Evolutionary conservation across 2,329 filamentous ascomycete species (phyloP).

Genomic region (Pestalotiopsis sp.): DNA sequence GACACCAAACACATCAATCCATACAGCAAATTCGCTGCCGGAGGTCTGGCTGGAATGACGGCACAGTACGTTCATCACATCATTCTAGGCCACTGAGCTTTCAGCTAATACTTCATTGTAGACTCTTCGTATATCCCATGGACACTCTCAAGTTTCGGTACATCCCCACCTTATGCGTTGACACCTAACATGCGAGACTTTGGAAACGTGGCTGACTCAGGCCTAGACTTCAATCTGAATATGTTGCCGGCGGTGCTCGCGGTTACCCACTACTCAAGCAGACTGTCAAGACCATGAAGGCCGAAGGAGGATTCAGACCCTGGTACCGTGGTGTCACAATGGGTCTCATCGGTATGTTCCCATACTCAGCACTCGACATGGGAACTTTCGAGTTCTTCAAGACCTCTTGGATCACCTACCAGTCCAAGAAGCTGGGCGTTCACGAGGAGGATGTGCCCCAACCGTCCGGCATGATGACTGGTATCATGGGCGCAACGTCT

Average conservation of each 20-base stretch:
- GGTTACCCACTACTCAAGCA: conserved; percentile 82
- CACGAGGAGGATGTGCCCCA: conserved; percentile 78
- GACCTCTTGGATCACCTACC: conserved; percentile 67
- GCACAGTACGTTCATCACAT: conserved; percentile 67
- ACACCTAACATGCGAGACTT: neutral
- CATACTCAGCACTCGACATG: conserved; percentile 95
- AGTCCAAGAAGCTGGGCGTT: conserved; percentile 68
- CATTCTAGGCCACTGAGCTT: conserved; percentile 1
- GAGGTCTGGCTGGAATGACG: conserved; percentile 89
- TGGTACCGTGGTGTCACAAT: conserved; percentile 94
- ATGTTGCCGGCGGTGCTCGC: conserved; percentile 79
- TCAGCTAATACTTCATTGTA: conserved; percentile 33
- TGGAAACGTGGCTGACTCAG: conserved; percentile 25
- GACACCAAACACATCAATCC: conserved; percentile 79
- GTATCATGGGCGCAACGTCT: conserved; percentile 85
- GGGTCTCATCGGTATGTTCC: conserved; percentile 95
- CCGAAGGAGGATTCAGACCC: conserved; percentile 69
- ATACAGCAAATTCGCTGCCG: conserved; percentile 86
- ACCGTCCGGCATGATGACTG: conserved; percentile 81
- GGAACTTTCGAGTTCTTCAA: conserved; percentile 95
- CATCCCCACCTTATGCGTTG: conserved; percentile 17
- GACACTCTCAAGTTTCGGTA: conserved; percentile 76
- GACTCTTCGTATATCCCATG: conserved; percentile 90
- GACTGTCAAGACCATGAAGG: conserved; percentile 86
- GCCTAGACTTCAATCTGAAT: conserved; percentile 90